Evolutionary conservation across 1,139 yeast genomes (phyloP), one percentile per base, ranked within the genome.

Genomic region (Geotrichum fermentans): DNA sequence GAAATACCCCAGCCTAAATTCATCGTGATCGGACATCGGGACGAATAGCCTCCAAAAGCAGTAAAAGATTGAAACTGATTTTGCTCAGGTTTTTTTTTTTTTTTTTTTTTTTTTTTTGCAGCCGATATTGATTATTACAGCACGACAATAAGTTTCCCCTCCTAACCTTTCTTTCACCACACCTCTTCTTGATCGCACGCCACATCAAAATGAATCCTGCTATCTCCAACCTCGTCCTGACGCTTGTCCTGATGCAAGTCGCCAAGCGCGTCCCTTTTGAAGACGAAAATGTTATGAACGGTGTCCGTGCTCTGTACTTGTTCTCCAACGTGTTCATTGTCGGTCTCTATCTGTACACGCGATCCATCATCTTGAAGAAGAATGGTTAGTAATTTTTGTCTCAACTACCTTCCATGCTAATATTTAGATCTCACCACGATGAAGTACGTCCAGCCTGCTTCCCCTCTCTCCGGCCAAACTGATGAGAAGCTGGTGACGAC

Each of bases 181-280:
- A n/a, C n/a, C n/a, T n/a, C n/a, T n/a, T n/a, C n/a, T n/a, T n/a
- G n/a, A n/a, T n/a, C n/a, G n/a, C n/a, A n/a, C n/a, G n/a, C n/a
- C n/a, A n/a, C n/a, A n/a, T 18, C 33, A 21, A 37, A 14, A 64
- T 61, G 57, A 87, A 86, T 66, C 94, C 98, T 46, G 95, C 95
- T 60, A 74, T 89, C 58, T 72, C 89, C 59, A 90, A 92, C 73
- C 73, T 92, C 63, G 87, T 77, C 61, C 73, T 92, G 79, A 90
- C 90, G 96, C 84, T 92, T 67, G 83, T 83, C 75, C 86, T 88
- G 89, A 92, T 89, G 97, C 97, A 90, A 72, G 85, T 89, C 56
- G 81, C 97, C 59, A 88, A 88, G 72, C 80, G 79, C 66, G 75
- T 92, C 58, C 94, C 90, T 68, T 82, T 90, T 72, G 97, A 90